A percentile compares a stretch with the other conserved stretches of the same genome.
phyloP scores from a whole-genome alignment of 352 stramenopile genomes.

The Phytophthora boehmeriae region DNA sequence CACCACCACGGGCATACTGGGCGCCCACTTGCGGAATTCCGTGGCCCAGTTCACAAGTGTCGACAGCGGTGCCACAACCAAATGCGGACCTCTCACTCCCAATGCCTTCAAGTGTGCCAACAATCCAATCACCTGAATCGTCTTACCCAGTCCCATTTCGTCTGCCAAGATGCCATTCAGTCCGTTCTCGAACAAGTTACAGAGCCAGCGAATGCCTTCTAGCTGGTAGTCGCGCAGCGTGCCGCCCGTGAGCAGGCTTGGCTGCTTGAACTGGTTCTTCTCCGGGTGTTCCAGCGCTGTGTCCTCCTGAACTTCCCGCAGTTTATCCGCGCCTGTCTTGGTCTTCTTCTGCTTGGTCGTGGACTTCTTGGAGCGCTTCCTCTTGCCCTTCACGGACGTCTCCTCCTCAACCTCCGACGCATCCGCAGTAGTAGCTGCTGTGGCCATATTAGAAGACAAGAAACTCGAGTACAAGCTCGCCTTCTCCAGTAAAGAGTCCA shows the following conservation, averaged over 20 bases:
- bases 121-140: constrained; percentile 93
- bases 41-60: constrained; percentile 98
- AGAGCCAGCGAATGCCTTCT: constrained; percentile 97
- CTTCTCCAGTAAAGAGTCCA: constrained; percentile 89
- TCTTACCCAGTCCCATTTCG: constrained; percentile 93
- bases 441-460: constrained; percentile 87
- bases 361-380: constrained; percentile 46
- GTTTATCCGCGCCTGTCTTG: constrained; percentile 71
- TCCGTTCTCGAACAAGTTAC: constrained; percentile 97
- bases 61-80: constrained; percentile 98
- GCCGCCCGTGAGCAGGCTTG: constrained; percentile 77
- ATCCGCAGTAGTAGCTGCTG: constrained; percentile 46
- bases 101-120: constrained; percentile 93
- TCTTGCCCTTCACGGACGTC: constrained; percentile 34
- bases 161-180: constrained; percentile 93
- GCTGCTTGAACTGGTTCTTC: constrained; percentile 69
- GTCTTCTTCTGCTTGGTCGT: constrained; percentile 24
- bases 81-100: constrained; percentile 92
- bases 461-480: constrained; percentile 89
- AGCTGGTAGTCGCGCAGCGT: constrained; percentile 95
- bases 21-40: constrained; percentile 82
- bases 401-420: constrained; percentile 21
- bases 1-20: constrained; percentile 94
- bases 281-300: constrained; percentile 40
- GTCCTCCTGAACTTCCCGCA: constrained; percentile 69